phyloP scores from a whole-genome alignment of 768 basidiomycete genomes.

The Auriscalpium microsporum region DNA sequence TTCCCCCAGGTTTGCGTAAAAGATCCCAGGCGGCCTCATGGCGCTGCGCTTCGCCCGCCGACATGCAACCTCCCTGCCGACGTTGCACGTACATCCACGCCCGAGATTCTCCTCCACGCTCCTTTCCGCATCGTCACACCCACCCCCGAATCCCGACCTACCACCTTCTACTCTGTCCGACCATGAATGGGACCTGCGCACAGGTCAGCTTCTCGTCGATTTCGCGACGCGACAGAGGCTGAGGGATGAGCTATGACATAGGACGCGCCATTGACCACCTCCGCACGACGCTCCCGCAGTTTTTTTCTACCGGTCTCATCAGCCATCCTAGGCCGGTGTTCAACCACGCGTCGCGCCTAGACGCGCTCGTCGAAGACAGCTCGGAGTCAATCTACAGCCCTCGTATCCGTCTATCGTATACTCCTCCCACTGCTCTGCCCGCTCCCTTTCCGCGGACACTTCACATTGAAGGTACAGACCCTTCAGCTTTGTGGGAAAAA shows the following conservation, averaged over 20 bases:
- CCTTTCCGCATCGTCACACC: background rate
- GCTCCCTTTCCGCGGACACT: constrained; percentile 62
- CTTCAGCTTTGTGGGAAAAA: no score
- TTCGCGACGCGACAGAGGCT: background rate
- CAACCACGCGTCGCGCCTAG: constrained; percentile 13
- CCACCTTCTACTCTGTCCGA: constrained; percentile 38
- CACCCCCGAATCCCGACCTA: background rate
- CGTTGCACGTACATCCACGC: background rate
- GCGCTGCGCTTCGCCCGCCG: background rate
- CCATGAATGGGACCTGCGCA: constrained; percentile 71
- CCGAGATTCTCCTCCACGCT: background rate
- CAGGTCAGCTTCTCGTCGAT: constrained; percentile 36
- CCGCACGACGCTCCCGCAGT: constrained; percentile 60
- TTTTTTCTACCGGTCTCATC: constrained; percentile 62
- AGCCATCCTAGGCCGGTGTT: constrained; percentile 34
- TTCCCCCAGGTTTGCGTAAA: no score
- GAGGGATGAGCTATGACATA: constrained; percentile 18
- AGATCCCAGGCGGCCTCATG: background rate
- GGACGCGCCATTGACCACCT: constrained; percentile 66
- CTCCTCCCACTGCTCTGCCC: constrained; percentile 57
- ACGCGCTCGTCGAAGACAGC: constrained; percentile 16
- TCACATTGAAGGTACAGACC: constrained; percentile 54
- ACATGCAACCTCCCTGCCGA: background rate
- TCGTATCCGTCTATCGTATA: constrained; percentile 54
- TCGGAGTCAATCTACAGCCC: constrained; percentile 53